A percentile compares a stretch with the other conserved stretches of the same genome.
Evolutionary conservation across 2,329 filamentous ascomycete genomes (phyloP).

Genomic region (Arthrobotrys iridis): DNA sequence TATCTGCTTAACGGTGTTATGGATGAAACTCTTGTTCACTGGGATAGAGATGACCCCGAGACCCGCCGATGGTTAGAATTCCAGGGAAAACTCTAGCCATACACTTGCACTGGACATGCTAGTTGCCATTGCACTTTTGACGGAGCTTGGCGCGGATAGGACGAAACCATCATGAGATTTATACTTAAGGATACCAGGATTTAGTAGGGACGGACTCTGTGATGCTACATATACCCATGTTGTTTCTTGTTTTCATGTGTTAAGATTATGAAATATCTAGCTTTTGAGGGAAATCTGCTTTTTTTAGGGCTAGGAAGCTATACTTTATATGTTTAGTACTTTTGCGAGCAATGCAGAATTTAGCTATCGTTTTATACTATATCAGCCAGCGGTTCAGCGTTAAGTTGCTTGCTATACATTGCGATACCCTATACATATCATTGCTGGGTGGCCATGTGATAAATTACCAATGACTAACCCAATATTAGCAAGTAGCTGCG

Average conservation of each 20-base stretch:
- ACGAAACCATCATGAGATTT: neutral
- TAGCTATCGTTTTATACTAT: too few relatives aligned
- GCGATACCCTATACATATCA: too few relatives aligned
- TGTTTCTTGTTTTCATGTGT: neutral
- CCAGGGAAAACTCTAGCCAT: neutral
- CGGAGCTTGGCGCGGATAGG: neutral
- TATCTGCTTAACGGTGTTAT: constrained; percentile 31
- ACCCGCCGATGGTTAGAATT: constrained; percentile 10
- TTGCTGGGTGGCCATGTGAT: too few relatives aligned
- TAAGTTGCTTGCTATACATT: too few relatives aligned
- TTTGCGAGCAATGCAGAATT: too few relatives aligned
- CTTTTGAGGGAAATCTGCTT: too few relatives aligned
- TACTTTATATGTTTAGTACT: too few relatives aligned
- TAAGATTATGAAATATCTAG: neutral
- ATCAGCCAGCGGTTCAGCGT: too few relatives aligned
- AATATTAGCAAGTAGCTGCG: too few relatives aligned
- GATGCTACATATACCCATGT: constrained; percentile 18
- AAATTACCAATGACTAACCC: too few relatives aligned
- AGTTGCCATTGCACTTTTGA: neutral
- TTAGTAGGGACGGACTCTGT: neutral
- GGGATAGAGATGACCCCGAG: constrained; percentile 24
- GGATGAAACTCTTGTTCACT: constrained; percentile 13
- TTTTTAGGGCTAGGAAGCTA: too few relatives aligned
- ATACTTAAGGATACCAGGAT: constrained; percentile 1
- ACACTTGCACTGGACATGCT: neutral